A percentile compares a stretch with the other conserved stretches of the same genome.
Conservation (phyloP, 208 protist species). For the Zelonia costaricensis region DNA sequence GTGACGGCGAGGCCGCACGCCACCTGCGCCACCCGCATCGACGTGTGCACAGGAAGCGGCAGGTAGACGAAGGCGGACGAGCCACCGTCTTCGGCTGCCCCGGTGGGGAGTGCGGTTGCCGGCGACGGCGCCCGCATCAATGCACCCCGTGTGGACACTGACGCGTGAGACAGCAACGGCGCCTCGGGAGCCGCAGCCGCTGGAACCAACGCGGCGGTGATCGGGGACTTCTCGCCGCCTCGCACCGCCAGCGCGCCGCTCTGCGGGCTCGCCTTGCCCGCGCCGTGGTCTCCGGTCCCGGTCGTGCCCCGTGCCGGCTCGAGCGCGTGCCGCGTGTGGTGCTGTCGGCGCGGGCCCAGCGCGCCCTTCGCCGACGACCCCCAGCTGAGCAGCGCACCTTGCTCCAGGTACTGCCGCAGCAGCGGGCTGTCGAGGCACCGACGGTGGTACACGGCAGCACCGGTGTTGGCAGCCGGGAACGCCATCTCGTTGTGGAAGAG, state of each 20-base stretch:
- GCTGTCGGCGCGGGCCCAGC: constrained; percentile 21
- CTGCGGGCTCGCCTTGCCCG: background rate
- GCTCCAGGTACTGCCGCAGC: constrained; percentile 30
- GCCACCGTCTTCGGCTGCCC: background rate
- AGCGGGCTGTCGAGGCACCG: constrained; percentile 14
- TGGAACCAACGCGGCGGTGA: background rate
- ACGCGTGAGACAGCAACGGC: background rate
- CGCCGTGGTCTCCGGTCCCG: background rate
- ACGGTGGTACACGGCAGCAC: constrained; percentile 2
- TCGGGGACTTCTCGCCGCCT: too few relatives aligned
- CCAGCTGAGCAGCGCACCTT: constrained; percentile 40
- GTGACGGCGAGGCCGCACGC: constrained; percentile 66
- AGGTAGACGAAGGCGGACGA: constrained; percentile 15
- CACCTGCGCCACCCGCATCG: constrained; percentile 41
- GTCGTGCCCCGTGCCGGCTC: background rate
- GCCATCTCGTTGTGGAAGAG: constrained; percentile 14
- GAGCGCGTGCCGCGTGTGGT: background rate
- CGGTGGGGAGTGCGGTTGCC: background rate
- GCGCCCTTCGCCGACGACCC: constrained; percentile 33
- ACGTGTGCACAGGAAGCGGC: constrained; percentile 27
- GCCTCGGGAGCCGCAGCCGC: background rate
- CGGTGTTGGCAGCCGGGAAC: constrained; percentile 8
- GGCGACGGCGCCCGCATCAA: background rate
- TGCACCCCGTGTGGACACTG: background rate
- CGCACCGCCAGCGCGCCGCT: too few relatives aligned